These are phyloP conservation scores for Pichia inconspicua DNA, from an alignment of 1,139 yeast genomes.

Conservation along the genomic window DNA sequence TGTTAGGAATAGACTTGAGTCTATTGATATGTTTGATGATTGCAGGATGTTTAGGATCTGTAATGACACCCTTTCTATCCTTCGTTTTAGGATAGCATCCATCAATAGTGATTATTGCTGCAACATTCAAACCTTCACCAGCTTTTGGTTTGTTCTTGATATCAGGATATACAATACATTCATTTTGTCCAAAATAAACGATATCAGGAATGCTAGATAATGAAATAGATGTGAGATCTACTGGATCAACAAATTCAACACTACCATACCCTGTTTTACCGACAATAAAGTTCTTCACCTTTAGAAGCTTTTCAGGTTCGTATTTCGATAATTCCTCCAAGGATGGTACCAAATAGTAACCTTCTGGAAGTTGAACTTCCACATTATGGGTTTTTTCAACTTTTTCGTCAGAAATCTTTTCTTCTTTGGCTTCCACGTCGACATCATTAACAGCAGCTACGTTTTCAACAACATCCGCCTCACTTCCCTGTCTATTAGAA, in stretches of 20 bases:
- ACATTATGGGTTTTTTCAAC: not conserved
- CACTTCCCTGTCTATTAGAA: not conserved
- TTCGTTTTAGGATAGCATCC: conserved; percentile 73
- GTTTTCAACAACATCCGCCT: not conserved
- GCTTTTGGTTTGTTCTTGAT: conserved; percentile 48
- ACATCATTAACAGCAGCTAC: not conserved
- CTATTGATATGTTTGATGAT: conserved; percentile 63
- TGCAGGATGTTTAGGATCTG: conserved; percentile 69
- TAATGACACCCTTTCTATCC: conserved; percentile 65
- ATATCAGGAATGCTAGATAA: conserved; percentile 60
- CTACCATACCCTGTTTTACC: conserved; percentile 79
- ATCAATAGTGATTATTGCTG: conserved; percentile 64
- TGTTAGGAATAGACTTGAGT: conserved; percentile 51
- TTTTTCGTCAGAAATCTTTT: not conserved
- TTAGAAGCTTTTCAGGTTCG: conserved; percentile 55
- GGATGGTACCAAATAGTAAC: conserved; percentile 85
- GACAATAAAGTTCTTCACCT: conserved; percentile 59
- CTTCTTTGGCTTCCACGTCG: not conserved
- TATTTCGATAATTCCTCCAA: conserved; percentile 50
- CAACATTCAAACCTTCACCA: conserved; percentile 81
- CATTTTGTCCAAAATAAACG: conserved; percentile 53
- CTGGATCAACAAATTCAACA: conserved; percentile 70
- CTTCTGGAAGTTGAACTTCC: conserved; percentile 38
- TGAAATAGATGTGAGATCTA: conserved; percentile 66
- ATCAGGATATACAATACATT: conserved; percentile 71